A percentile compares a stretch with the other conserved stretches of the same genome.
Evolutionary conservation across 208 protist species (phyloP).

Genomic region (Trypanosoma boissoni): DNA sequence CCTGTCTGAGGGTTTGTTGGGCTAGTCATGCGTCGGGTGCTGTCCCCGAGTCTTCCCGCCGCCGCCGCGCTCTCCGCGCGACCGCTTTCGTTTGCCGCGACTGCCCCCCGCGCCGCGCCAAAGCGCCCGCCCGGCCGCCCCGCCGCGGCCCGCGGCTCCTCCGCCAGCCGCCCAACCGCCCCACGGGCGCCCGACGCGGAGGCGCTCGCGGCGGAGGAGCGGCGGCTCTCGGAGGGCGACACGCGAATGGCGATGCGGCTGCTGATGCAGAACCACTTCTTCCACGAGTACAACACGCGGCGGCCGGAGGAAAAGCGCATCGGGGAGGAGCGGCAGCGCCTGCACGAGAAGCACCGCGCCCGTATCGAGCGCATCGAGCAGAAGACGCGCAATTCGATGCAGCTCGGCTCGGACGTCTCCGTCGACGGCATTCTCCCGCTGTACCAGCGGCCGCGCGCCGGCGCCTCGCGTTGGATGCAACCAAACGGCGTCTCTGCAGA

Average conservation of each 20-base stretch:
- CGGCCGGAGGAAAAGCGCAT: constrained; percentile 32
- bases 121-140: not conserved
- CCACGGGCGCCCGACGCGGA: not conserved
- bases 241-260: constrained; percentile 69
- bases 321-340: constrained; percentile 33
- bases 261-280: constrained; percentile 65
- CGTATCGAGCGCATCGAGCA: constrained; percentile 48
- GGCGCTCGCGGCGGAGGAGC: constrained; percentile 28
- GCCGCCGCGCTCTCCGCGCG: too few relatives aligned
- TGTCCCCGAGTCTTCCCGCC: not conserved
- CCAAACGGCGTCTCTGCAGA: constrained; percentile 30
- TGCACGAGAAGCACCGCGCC: constrained; percentile 32
- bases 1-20: constrained; percentile 2
- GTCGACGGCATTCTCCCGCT: constrained; percentile 70
- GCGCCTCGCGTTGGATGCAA: constrained; percentile 23
- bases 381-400: constrained; percentile 64
- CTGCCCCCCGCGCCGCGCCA: too few relatives aligned
- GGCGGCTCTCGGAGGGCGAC: constrained; percentile 54
- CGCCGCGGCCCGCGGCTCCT: not conserved
- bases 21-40: not conserved
- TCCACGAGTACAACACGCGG: constrained; percentile 23
- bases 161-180: not conserved
- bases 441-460: constrained; percentile 11
- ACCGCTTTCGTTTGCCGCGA: not conserved
- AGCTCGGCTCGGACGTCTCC: constrained; percentile 41